phyloP scores from a whole-genome alignment of 1,284 basidiomycete species.

The Inonotus obliquus region DNA sequence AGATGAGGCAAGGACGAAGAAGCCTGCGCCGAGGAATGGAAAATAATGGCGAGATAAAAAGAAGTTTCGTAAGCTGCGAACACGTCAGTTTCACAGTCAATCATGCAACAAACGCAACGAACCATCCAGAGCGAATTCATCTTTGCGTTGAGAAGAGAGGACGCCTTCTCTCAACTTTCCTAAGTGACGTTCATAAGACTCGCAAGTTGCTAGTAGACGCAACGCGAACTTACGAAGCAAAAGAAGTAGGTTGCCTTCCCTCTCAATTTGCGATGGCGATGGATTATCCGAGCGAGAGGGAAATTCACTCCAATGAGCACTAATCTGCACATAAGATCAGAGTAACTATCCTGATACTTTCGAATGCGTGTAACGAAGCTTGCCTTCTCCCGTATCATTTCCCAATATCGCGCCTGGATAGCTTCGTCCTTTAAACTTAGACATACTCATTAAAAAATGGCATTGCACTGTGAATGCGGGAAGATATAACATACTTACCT shows the following conservation, averaged over 20 bases:
- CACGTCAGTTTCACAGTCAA: background rate
- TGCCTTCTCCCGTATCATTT: slow-evolving; percentile 10
- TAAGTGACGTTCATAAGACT: background rate
- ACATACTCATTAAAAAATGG: background rate
- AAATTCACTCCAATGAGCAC: slow-evolving; percentile 8
- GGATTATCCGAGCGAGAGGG: background rate
- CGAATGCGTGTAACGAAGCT: background rate
- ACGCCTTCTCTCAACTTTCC: slow-evolving; percentile 16
- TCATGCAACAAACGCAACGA: background rate
- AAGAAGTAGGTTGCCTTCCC: slow-evolving; percentile 14
- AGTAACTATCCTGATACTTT: background rate
- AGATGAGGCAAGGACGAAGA: slow-evolving; percentile 7
- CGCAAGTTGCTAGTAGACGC: background rate
- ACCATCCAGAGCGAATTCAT: slow-evolving; percentile 14
- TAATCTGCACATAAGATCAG: background rate
- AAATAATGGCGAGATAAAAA: slow-evolving; percentile 15
- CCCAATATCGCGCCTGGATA: slow-evolving; percentile 14
- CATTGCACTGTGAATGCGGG: background rate
- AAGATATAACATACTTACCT: slow-evolving; percentile 9
- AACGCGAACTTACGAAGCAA: slow-evolving; percentile 1
- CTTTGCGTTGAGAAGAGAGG: slow-evolving; percentile 8
- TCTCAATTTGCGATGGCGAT: background rate
- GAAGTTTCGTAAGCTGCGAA: slow-evolving; percentile 14
- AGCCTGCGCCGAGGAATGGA: slow-evolving; percentile 8
- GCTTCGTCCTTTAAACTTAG: slow-evolving; percentile 6